phyloP scores from a whole-genome alignment of 2,329 filamentous ascomycete genomes.

The Annulohypoxylon truncatum region DNA sequence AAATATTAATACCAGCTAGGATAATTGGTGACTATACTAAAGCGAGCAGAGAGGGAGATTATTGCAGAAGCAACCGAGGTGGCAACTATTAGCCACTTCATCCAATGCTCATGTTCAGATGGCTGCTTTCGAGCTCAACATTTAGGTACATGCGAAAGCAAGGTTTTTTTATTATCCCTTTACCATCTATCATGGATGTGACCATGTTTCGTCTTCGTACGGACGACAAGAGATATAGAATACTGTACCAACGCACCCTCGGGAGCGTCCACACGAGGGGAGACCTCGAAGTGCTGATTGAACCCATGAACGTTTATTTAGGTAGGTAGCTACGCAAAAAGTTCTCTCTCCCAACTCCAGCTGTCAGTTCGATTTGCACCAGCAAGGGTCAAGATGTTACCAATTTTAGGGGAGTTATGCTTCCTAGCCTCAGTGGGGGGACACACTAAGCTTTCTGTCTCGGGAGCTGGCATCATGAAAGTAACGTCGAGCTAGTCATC shows the following conservation, averaged over 20 bases:
- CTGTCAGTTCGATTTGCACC: conserved; percentile 21
- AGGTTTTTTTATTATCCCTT: conserved; percentile 18
- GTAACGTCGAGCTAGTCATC: conserved; percentile 32
- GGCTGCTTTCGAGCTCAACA: conserved; percentile 24
- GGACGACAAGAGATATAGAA: conserved; percentile 17
- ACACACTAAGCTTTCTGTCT: conserved; percentile 42
- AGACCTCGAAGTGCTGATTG: conserved; percentile 24
- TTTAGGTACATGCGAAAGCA: conserved; percentile 1
- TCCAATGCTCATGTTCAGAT: conserved; percentile 18
- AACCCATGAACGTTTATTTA: conserved; percentile 30
- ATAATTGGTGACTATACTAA: conserved; percentile 8
- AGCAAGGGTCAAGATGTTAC: conserved; percentile 30
- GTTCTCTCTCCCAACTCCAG: conserved; percentile 14
- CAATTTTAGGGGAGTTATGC: conserved; percentile 23
- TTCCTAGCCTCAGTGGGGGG: conserved; percentile 32
- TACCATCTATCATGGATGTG: conserved; percentile 17
- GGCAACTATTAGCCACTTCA: conserved; percentile 20
- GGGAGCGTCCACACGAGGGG: conserved; percentile 22
- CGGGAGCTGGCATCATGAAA: conserved; percentile 35
- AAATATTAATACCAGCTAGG: conserved; percentile 22
- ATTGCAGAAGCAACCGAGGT: conserved; percentile 10
- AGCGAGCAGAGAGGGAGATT: conserved; percentile 15
- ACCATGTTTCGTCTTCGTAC: conserved; percentile 25
- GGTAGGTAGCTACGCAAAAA: conserved; percentile 18
- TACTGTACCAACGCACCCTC: conserved; percentile 23